Percentiles rank a stretch among this genome's conserved stretches.
Evolutionary conservation across 331 rosid genomes (phyloP).

Genomic region (Pyrus hybrid): DNA sequence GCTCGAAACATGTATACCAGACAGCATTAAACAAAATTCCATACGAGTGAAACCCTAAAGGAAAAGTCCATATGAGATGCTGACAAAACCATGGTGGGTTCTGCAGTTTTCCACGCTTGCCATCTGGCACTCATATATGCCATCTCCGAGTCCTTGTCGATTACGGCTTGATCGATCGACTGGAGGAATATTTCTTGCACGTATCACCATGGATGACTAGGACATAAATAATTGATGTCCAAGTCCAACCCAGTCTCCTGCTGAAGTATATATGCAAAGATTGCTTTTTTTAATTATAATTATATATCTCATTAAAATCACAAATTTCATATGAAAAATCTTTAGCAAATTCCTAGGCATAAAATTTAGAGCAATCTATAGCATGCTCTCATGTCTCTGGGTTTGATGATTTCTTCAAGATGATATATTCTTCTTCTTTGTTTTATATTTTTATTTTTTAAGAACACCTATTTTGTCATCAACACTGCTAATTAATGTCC

Average conservation of each 20-base stretch:
- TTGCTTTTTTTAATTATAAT: no score
- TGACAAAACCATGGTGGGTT: background rate
- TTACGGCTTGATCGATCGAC: background rate
- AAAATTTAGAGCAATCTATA: background rate
- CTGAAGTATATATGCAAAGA: background rate
- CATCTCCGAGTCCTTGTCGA: background rate
- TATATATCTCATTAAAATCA: no score
- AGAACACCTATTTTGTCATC: background rate
- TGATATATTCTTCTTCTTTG: background rate
- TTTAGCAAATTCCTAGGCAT: background rate
- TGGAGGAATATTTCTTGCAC: background rate
- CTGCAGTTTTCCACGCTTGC: background rate
- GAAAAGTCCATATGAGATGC: background rate
- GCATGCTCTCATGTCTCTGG: background rate
- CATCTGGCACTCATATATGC: background rate
- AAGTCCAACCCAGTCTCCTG: background rate
- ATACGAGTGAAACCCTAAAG: background rate
- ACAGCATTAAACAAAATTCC: background rate
- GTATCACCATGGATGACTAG: background rate
- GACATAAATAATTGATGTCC: background rate
- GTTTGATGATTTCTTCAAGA: background rate
- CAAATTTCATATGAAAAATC: background rate
- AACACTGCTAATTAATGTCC: background rate
- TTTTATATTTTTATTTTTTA: no score
- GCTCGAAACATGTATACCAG: background rate